These are phyloP conservation scores for Endoconidiophora laricicola DNA, from an alignment of 2,329 filamentous ascomycete genomes.

Conservation along the genomic window DNA sequence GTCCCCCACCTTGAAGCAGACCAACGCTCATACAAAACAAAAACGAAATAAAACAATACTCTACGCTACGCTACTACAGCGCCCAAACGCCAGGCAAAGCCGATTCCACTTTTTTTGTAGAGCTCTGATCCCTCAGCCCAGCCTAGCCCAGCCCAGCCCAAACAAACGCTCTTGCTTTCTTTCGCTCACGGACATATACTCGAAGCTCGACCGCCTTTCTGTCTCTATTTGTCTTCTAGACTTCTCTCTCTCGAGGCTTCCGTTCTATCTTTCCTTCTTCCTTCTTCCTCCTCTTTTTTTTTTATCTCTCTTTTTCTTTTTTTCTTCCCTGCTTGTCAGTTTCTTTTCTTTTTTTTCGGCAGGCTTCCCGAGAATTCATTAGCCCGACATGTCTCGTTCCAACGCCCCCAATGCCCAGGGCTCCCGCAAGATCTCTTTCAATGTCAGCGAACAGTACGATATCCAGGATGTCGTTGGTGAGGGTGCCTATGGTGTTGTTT, in stretches of 20 bases:
- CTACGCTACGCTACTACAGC: neutral
- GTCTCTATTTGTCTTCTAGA: neutral
- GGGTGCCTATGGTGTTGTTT: constrained; percentile 95
- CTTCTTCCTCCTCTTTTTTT: neutral
- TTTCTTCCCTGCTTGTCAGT: neutral
- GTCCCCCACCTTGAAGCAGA: too few species aligned
- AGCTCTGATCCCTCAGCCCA: constrained; percentile 7
- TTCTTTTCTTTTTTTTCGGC: constrained; percentile 9
- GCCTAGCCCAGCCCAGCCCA: constrained; percentile 1
- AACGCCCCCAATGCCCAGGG: constrained; percentile 40
- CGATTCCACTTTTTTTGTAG: constrained; percentile 6
- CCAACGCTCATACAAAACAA: neutral
- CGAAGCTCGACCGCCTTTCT: neutral
- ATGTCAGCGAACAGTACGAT: constrained; percentile 98
- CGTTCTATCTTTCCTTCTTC: constrained; percentile 3
- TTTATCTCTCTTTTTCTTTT: neutral
- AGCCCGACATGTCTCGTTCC: constrained; percentile 35
- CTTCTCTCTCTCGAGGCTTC: neutral
- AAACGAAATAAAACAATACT: too few species aligned
- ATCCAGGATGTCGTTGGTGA: constrained; percentile 99
- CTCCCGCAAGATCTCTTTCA: constrained; percentile 96
- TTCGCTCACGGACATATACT: too few species aligned
- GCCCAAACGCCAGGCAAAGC: neutral
- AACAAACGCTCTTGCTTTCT: neutral
- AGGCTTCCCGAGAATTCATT: constrained; percentile 5